Percentiles rank a stretch among this genome's conserved stretches.
phyloP scores from a whole-genome alignment of 1,284 basidiomycete genomes.

The Leccinum solheimii region DNA sequence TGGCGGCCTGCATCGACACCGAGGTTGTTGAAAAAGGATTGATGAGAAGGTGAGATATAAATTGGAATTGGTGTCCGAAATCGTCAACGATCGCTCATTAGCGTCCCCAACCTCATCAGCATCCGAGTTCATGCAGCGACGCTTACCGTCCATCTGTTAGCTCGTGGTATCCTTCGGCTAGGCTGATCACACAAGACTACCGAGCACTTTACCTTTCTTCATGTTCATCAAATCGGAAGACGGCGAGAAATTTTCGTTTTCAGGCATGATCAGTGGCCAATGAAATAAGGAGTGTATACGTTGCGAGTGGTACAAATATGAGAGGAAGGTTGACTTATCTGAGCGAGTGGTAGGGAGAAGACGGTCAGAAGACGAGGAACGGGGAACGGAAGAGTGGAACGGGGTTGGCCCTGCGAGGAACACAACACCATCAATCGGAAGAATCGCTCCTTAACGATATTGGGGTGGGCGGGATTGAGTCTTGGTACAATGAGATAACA shows the following conservation, averaged over 20 bases:
- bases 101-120: too few relatives aligned
- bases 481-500: too few relatives aligned
- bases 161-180: too few relatives aligned
- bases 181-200: not conserved
- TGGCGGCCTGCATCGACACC: not conserved
- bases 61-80: not conserved
- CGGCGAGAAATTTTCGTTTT: not conserved
- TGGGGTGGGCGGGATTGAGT: too few relatives aligned
- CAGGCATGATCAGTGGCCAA: not conserved
- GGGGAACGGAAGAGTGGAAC: not conserved
- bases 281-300: not conserved
- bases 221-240: not conserved
- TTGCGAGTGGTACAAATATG: not conserved
- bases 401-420: not conserved
- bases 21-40: not conserved
- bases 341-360: not conserved
- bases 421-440: not conserved
- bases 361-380: not conserved
- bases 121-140: too few relatives aligned
- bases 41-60: not conserved
- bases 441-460: not conserved
- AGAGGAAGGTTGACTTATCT: not conserved
- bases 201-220: not conserved
- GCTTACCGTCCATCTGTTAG: not conserved
- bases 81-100: not conserved